Evolutionary conservation across 176 grass and related monocot species (phyloP).

Genomic region (Zea mays): DNA sequence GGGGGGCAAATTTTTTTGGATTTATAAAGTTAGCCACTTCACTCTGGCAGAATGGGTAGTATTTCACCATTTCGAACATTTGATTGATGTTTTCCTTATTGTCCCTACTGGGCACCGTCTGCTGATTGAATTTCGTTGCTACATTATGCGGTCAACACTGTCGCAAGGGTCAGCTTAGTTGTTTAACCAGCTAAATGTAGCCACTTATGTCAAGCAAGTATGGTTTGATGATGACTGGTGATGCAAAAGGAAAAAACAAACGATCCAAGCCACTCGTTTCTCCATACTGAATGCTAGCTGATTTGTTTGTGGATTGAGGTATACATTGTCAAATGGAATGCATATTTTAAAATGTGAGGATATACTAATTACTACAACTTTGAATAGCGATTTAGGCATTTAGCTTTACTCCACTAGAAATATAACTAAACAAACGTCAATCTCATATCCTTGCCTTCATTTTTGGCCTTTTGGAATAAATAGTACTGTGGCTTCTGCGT

Average conservation of each 20-base stretch:
- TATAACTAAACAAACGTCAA: neutral
- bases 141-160: neutral
- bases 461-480: neutral
- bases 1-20: neutral
- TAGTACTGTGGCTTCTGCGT: neutral
- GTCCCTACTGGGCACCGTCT: neutral
- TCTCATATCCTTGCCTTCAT: neutral
- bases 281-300: neutral
- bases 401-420: neutral
- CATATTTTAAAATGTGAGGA: neutral
- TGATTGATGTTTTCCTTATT: neutral
- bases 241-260: neutral
- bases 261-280: neutral
- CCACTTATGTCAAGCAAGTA: neutral
- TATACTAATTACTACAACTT: neutral
- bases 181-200: neutral
- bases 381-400: neutral
- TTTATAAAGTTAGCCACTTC: neutral
- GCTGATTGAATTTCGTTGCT: neutral
- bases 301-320: neutral
- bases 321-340: constrained; percentile 1
- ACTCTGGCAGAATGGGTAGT: neutral
- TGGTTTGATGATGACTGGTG: neutral
- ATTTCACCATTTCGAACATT: constrained; percentile 14
- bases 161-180: neutral